Evolutionary conservation across 2,329 filamentous ascomycete genomes (phyloP), one percentile per base, ranked within the genome.

Genomic region (Coniochaeta hoffmannii): DNA sequence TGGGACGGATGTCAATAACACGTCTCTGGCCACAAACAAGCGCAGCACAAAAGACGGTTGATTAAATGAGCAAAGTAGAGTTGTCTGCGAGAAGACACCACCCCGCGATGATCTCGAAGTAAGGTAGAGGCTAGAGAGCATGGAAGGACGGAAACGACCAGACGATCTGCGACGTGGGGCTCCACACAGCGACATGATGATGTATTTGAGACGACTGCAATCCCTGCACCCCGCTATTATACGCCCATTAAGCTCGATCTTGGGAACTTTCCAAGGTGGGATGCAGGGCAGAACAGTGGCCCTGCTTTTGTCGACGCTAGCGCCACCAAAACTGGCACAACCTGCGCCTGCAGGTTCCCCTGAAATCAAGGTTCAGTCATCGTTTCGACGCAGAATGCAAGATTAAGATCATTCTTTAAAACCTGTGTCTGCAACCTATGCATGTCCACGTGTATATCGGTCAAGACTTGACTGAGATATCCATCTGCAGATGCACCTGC

Each of bases 171-270:
- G 41, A 32, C 7, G n/a, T n/a, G 22, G 41, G 41, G 41, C 24
- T n/a, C 41, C 41, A 46, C 41, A 46, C 41, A 26, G 41, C 41
- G n/a, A 28, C 41, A 46, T 46, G 41, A 46, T 46, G 41, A 46
- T 46, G 41, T 46, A 46, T 46, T 46, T 22, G 36, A 41, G 36
- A 41, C 41, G 24, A 10, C 36, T 8, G 15, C 38, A 24, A 44
- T 4, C 38, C 38, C 38, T 44, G 38, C 38, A 44, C 9, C 34
- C 30, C n/a, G n/a, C 38, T 44, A 44, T 24, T 44, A 44, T 44
- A 17, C 17, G 35, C 17, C 38, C 38, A 17, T 44, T n/a, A n/a
- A 44, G 19, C 19, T 8, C 38, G 15, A 15, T 41, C 10, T 9
- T 41, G 34, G 4, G 12, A 15, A 28, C 22, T 22, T 41, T 41